Evolutionary conservation across 164 flowering plant species (phyloP).

Genomic region (Vitis cinerea): DNA sequence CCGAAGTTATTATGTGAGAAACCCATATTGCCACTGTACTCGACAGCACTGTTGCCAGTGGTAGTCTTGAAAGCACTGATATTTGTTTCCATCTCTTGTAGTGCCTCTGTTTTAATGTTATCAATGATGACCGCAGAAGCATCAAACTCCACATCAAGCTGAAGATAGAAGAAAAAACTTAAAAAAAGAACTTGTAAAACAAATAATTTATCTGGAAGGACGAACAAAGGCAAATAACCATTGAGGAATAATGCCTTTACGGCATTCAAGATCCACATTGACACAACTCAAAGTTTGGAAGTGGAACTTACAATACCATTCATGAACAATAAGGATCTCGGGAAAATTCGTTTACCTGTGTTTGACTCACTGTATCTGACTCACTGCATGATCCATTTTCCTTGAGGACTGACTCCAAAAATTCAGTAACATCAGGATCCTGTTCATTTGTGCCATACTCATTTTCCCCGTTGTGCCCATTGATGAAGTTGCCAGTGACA

Average conservation of each 20-base stretch:
- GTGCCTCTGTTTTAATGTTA: neutral
- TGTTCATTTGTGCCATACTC: slow-evolving; percentile 34
- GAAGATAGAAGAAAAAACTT: neutral
- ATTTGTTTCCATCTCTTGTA: slow-evolving; percentile 5
- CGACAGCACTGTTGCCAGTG: neutral
- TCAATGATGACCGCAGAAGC: too few species aligned
- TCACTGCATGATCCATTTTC: slow-evolving; percentile 33
- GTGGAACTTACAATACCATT: neutral
- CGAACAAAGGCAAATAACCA: neutral
- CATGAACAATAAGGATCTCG: neutral
- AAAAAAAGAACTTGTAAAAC: neutral
- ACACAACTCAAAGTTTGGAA: neutral
- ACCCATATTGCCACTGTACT: neutral
- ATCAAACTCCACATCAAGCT: slow-evolving; percentile 1
- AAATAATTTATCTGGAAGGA: neutral
- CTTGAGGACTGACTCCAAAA: slow-evolving; percentile 37
- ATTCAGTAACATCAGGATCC: slow-evolving; percentile 31
- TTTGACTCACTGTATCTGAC: slow-evolving; percentile 22
- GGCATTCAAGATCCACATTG: too few species aligned
- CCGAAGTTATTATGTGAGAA: neutral
- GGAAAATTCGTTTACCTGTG: slow-evolving; percentile 23
- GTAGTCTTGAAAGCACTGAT: neutral
- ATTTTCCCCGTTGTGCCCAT: slow-evolving; percentile 15
- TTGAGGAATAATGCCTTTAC: neutral
- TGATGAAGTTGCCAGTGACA: slow-evolving; percentile 19